Evolutionary conservation across 805 yeast genomes (phyloP).

Genomic region (Crinitomyces ghanaensis): DNA sequence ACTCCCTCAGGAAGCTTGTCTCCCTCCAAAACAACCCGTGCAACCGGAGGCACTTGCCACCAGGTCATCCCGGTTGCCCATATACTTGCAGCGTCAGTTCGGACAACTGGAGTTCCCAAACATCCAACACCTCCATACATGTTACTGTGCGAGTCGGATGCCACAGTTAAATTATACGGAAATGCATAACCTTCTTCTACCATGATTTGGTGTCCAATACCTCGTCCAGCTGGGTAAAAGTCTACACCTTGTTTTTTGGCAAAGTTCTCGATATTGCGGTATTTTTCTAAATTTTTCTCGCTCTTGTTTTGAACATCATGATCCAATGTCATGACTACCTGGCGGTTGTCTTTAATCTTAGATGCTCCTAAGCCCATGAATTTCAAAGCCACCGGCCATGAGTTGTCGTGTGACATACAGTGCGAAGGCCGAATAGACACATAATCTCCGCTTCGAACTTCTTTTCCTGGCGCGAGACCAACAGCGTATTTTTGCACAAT

Average conservation of each 20-base stretch:
- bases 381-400: slow-evolving; percentile 98
- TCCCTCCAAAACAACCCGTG: slow-evolving; percentile 79
- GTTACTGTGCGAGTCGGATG: slow-evolving; percentile 95
- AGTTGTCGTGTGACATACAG: slow-evolving; percentile 98
- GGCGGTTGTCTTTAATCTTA: slow-evolving; percentile 70
- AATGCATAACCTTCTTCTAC: slow-evolving; percentile 98
- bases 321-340: slow-evolving; percentile 91
- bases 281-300: slow-evolving; percentile 81
- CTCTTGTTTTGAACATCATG: slow-evolving; percentile 95
- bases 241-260: slow-evolving; percentile 87
- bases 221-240: slow-evolving; percentile 97
- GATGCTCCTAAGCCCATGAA: slow-evolving; percentile 91
- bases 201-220: slow-evolving; percentile 98
- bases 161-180: slow-evolving; percentile 86
- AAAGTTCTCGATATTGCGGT: slow-evolving; percentile 76
- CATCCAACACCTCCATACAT: slow-evolving; percentile 97
- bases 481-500: slow-evolving; percentile 91
- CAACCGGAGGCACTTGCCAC: slow-evolving; percentile 99
- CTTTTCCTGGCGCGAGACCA: slow-evolving; percentile 63
- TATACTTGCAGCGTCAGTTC: slow-evolving; percentile 97
- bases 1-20: slow-evolving; percentile 74
- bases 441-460: slow-evolving; percentile 83
- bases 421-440: slow-evolving; percentile 92
- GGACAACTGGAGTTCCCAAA: slow-evolving; percentile 92
- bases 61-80: slow-evolving; percentile 99